Evolutionary conservation across 495 filamentous ascomycete species (phyloP).

Genomic region (Penicillium crystallinum): DNA sequence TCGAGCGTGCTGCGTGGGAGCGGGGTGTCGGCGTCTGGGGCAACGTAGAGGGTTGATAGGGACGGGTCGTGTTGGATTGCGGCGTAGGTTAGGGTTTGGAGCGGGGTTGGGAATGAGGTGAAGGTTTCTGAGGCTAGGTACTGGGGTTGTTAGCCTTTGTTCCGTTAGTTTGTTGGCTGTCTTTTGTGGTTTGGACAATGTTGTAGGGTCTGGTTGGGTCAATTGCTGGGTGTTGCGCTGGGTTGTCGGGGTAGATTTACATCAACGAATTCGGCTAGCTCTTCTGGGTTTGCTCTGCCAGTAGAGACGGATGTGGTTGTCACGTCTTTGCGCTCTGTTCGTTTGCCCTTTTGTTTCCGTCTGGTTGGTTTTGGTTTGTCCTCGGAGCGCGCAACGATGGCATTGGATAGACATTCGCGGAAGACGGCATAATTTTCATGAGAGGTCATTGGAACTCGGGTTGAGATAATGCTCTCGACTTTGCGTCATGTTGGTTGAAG

Average conservation of each 20-base stretch:
- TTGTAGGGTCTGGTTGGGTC: too few relatives aligned
- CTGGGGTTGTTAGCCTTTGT: slow-evolving; percentile 29
- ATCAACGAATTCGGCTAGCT: slow-evolving; percentile 69
- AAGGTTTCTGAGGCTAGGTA: slow-evolving; percentile 71
- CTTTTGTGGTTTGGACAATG: background rate
- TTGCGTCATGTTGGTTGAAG: background rate
- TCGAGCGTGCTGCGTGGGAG: slow-evolving; percentile 41
- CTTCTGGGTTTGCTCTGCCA: slow-evolving; percentile 50
- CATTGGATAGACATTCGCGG: slow-evolving; percentile 58
- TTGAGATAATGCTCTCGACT: background rate
- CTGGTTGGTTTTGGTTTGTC: slow-evolving; percentile 34
- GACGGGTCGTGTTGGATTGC: slow-evolving; percentile 41
- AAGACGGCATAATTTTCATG: slow-evolving; percentile 61
- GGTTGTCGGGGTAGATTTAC: slow-evolving; percentile 27
- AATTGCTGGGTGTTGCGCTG: background rate
- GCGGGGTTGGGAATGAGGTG: slow-evolving; percentile 50
- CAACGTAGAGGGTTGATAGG: slow-evolving; percentile 47
- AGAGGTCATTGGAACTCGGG: slow-evolving; percentile 18
- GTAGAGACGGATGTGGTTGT: slow-evolving; percentile 3
- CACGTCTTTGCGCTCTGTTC: slow-evolving; percentile 17
- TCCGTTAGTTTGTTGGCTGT: background rate
- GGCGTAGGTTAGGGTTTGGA: slow-evolving; percentile 59
- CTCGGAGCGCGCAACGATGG: slow-evolving; percentile 53
- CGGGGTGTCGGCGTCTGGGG: slow-evolving; percentile 36
- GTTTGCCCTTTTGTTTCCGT: slow-evolving; percentile 39